These are phyloP conservation scores for Sinapis alba DNA, from an alignment of 441 rosid species.

Conservation along the genomic window DNA sequence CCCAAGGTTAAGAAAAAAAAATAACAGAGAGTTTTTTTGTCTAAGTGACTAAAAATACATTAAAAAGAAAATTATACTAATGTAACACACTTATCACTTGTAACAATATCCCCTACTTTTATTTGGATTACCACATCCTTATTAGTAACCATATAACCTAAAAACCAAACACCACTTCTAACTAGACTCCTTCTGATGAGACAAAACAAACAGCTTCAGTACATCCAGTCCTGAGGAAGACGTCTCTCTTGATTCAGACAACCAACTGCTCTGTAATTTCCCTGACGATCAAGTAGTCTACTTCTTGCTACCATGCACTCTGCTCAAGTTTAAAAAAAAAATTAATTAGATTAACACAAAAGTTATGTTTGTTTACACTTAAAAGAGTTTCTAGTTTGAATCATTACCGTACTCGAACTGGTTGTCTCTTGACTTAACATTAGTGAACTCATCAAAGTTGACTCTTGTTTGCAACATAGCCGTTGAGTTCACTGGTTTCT, in stretches of 20 bases:
- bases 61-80: neutral
- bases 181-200: neutral
- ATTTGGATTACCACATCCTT: neutral
- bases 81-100: neutral
- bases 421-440: constrained; percentile 27
- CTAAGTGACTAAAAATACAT: constrained; percentile 6
- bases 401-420: constrained; percentile 51
- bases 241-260: constrained; percentile 47
- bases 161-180: constrained; percentile 21
- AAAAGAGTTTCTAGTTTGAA: neutral
- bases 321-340: neutral
- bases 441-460: constrained; percentile 47
- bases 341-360: too few species aligned
- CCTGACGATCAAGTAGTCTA: constrained; percentile 46
- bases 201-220: constrained; percentile 40
- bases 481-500: constrained; percentile 45
- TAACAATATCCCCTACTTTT: constrained; percentile 3
- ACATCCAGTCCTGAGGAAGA: constrained; percentile 90
- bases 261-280: constrained; percentile 35
- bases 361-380: neutral
- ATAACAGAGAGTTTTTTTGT: constrained; percentile 27
- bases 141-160: constrained; percentile 25
- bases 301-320: constrained; percentile 59
- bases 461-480: constrained; percentile 55
- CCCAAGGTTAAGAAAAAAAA: constrained; percentile 32